A percentile compares a stretch with the other conserved stretches of the same genome.
Evolutionary conservation across 441 rosid genomes (phyloP).

Genomic region (Jatropha podagrica): DNA sequence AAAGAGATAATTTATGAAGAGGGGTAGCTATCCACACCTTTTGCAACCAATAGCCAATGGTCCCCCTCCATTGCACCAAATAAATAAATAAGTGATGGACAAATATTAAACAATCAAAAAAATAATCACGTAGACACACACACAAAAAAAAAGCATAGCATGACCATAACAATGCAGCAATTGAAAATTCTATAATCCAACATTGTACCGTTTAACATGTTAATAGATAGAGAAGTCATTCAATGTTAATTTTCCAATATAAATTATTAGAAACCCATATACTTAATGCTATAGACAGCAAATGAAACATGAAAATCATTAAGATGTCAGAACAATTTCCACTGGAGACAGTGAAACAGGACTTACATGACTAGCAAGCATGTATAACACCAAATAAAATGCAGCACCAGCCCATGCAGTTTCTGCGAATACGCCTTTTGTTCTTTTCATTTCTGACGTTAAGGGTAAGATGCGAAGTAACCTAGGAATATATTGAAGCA

Average conservation of each 20-base stretch:
- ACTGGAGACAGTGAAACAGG: slow-evolving; percentile 15
- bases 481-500: slow-evolving; percentile 81
- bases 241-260: neutral
- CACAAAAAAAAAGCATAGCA: neutral
- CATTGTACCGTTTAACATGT: neutral
- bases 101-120: neutral
- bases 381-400: slow-evolving; percentile 81
- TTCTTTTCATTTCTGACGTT: slow-evolving; percentile 89
- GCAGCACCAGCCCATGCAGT: slow-evolving; percentile 99
- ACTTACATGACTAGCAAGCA: slow-evolving; percentile 99
- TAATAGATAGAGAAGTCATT: neutral
- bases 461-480: slow-evolving; percentile 69
- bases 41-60: neutral
- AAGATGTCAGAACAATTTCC: neutral
- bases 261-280: neutral
- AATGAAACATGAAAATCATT: neutral
- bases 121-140: too few relatives aligned
- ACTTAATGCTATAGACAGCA: neutral
- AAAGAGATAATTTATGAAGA: neutral
- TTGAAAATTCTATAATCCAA: neutral
- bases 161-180: neutral
- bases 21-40: neutral
- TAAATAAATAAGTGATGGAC: neutral
- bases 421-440: slow-evolving; percentile 95
- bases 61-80: neutral